These are phyloP conservation scores for Penicillium egyptiacum DNA, from an alignment of 495 filamentous ascomycete genomes.

Conservation along the genomic window DNA sequence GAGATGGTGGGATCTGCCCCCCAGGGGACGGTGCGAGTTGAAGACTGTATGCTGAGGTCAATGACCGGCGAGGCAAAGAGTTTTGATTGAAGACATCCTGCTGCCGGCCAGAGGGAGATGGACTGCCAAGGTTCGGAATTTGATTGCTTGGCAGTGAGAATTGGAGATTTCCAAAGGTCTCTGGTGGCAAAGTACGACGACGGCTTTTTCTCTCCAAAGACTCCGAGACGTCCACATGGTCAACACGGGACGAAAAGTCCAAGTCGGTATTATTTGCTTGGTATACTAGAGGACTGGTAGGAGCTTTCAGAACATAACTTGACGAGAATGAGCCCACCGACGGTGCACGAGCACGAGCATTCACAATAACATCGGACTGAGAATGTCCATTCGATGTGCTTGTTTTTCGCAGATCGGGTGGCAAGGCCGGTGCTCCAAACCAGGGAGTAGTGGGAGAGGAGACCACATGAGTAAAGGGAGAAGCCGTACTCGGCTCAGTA, in stretches of 20 bases:
- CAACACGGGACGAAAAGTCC: slow-evolving; percentile 56
- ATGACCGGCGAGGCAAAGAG: slow-evolving; percentile 70
- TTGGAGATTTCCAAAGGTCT: slow-evolving; percentile 48
- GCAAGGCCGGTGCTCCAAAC: slow-evolving; percentile 39
- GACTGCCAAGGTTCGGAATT: slow-evolving; percentile 19
- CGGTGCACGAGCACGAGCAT: slow-evolving; percentile 50
- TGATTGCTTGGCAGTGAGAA: slow-evolving; percentile 30
- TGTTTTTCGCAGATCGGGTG: slow-evolving; percentile 16
- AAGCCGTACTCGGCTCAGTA: slow-evolving; percentile 16
- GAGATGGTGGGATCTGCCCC: slow-evolving; percentile 59
- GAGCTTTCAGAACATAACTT: slow-evolving; percentile 80
- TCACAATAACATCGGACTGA: slow-evolving; percentile 18
- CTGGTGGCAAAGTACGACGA: slow-evolving; percentile 62
- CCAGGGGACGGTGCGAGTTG: slow-evolving; percentile 50
- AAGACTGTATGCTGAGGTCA: slow-evolving; percentile 62
- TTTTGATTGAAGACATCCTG: slow-evolving; percentile 64
- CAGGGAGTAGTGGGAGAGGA: slow-evolving; percentile 53
- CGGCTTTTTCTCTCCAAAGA: slow-evolving; percentile 51
- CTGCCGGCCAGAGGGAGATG: slow-evolving; percentile 33
- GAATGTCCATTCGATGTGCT: slow-evolving; percentile 17
- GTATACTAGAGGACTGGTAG: slow-evolving; percentile 89
- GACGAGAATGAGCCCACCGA: slow-evolving; percentile 77
- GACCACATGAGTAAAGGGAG: slow-evolving; percentile 29
- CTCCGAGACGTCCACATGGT: slow-evolving; percentile 30
- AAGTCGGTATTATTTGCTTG: slow-evolving; percentile 85